Base-by-base conservation (phyloP, 305 asterid species). In the Fraxinus xanthoxyloides region DNA sequence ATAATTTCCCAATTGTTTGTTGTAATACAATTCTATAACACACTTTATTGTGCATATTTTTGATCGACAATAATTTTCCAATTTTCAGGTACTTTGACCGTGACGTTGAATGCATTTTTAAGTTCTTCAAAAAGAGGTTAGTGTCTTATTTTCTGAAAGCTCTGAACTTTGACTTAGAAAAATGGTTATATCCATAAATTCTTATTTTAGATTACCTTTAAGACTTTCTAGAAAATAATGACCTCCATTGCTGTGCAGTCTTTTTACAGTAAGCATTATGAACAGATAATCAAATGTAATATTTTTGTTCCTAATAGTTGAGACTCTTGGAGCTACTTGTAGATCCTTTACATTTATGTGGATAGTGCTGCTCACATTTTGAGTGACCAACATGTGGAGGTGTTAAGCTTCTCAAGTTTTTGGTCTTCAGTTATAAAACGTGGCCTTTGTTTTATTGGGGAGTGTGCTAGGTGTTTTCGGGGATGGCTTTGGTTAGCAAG, bases 11-110 rank as follows among this genome's bases (percentile, higher is more conserved):
- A 43, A 23, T 59, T 65, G 69, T 51, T 79, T 75, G 13, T 31
- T 13, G 9, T 56, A 56, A 56, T 19, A 56, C 23, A 56, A 19
- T 56, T 56, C 26, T 5, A 2, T 0, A 31, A 17, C 7, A 69
- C 1, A 1, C 36, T 67, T 28, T 51, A 6, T 15, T 28, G 21
- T 36, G 35, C 67, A 43, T 75, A 12, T 77, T 59, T 36, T 34
- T 24, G 59, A 19, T 46, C 80, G 75, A 77, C 24, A 72, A 67
- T 43, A 79, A 76, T 85, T 70, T 75, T 77, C 21, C 9, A 79
- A 13, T 84, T 72, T 80, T 79, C 89, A 95, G 97, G 99, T 95
- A 94, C 86, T 95, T 95, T 54, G 98, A 95, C 82, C 98, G 97
- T 73, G 98, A 95, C 75, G 89, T 96, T 69, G 95, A 90, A 74